Evolutionary conservation across 768 basidiomycete species (phyloP), one percentile per base, ranked within the genome.

Genomic region (Serpula lacrymans): DNA sequence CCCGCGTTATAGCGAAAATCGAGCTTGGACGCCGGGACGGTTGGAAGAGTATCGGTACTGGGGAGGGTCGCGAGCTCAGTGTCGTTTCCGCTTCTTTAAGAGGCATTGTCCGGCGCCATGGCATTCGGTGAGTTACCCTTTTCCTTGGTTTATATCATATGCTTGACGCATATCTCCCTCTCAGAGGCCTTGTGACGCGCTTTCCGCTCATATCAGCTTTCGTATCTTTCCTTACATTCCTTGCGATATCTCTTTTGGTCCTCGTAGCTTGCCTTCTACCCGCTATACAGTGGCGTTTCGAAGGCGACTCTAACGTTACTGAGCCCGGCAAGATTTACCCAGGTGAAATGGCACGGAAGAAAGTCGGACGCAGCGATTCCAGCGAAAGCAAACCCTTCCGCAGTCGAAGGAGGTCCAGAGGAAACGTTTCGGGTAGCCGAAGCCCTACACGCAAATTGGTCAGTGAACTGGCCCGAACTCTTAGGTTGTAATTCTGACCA

Each of bases 61-160:
- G 87, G 2, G 67, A 82, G 60, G 84, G 78, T 12, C 79, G 82
- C 39, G 89, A 92, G 58, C 52, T 92, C 3, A 83, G 75, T 47
- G 77, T 92, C 7, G 53, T 74, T 22, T 69, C 76, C 16, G 83
- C 86, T 16, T 72, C 68, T 26, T 49, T 92, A 30, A 70, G 64
- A 41, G 88, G 88, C 7, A 62, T 65, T 14, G 74, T 86, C 22
- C 71, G 75, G 26, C 83, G 78, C 46, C 75, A 72, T 46, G 88
- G 89, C 25, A 61, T 90, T 30, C 75, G 84, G 89, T 87, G 54
- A 45, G 74, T 47, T 32, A 20, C 22, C 32, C n/a, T 26, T 13
- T 25, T n/a, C 16, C 36, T 41, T 14, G 20, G 32, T 30, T 32
- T 25, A 18, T 7, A 27, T 34, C 11, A 31, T 38, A 31, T 28